Conservation (phyloP, 1,284 basidiomycete species). For the Trametes pubescens region DNA sequence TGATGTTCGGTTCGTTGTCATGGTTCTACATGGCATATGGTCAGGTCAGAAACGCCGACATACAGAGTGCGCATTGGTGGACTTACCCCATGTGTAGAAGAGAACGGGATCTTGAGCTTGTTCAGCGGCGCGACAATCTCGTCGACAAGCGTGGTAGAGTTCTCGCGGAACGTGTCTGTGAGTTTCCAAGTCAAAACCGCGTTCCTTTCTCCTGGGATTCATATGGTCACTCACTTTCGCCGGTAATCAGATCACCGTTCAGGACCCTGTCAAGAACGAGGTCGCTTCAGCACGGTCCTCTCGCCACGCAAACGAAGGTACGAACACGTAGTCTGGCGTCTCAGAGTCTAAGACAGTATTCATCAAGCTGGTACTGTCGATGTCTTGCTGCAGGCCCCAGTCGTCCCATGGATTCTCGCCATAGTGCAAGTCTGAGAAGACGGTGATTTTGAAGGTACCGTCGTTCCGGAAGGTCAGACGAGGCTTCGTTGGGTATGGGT, state of each 20-base stretch:
- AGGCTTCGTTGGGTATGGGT: constrained; percentile 41
- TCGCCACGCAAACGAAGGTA: constrained; percentile 1
- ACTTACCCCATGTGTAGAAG: constrained; percentile 62
- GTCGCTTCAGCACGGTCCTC: background rate
- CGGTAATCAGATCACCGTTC: constrained; percentile 73
- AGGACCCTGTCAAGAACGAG: constrained; percentile 46
- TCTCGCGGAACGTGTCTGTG: constrained; percentile 63
- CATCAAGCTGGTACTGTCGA: constrained; percentile 65
- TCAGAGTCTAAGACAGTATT: constrained; percentile 58
- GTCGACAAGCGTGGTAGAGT: constrained; percentile 43
- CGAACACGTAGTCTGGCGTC: constrained; percentile 70
- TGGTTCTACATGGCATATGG: constrained; percentile 61
- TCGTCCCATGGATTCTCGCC: constrained; percentile 74
- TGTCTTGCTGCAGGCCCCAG: constrained; percentile 71
- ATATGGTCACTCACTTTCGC: constrained; percentile 57
- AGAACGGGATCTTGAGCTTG: constrained; percentile 44
- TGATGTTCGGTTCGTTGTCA: constrained; percentile 73
- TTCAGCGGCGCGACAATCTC: constrained; percentile 47
- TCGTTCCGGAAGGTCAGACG: constrained; percentile 46
- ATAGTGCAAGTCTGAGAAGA: constrained; percentile 74
- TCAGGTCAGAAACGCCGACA: too few relatives aligned
- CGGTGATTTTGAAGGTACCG: constrained; percentile 70
- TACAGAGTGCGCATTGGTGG: background rate
- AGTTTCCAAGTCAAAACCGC: background rate
- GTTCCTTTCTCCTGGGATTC: background rate